A percentile compares a stretch with the other conserved stretches of the same genome.
phyloP scores from a whole-genome alignment of 2,329 filamentous ascomycete genomes.

The Berkeleyomyces rouxiae region DNA sequence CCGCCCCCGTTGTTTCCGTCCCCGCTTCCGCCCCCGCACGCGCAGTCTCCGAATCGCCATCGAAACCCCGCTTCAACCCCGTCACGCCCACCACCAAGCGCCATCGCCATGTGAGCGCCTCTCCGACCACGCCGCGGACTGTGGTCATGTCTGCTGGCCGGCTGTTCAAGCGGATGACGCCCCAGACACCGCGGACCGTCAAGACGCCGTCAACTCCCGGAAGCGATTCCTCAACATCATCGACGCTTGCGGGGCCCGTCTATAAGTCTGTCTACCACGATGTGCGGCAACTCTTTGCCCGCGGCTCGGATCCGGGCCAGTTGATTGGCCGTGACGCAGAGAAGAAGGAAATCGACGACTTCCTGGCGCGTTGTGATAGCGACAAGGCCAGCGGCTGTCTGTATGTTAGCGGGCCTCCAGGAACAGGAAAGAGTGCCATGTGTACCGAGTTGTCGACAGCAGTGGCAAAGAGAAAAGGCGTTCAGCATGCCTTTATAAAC shows the following conservation, averaged over 20 bases:
- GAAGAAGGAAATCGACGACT: constrained; percentile 46
- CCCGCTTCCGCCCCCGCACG: not conserved
- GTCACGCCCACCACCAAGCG: constrained; percentile 59
- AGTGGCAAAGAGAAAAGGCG: constrained; percentile 31
- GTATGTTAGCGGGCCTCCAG: constrained; percentile 89
- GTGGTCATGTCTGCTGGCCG: constrained; percentile 62
- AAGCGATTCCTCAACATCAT: not conserved
- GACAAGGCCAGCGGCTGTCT: constrained; percentile 58
- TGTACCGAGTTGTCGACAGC: constrained; percentile 60
- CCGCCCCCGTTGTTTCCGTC: not conserved
- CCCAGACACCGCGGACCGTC: constrained; percentile 42
- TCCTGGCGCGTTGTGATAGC: constrained; percentile 48
- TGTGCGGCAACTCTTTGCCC: constrained; percentile 73
- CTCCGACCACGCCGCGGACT: constrained; percentile 67
- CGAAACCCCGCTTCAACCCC: constrained; percentile 21
- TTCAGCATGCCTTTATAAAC: constrained; percentile 71
- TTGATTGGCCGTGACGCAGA: constrained; percentile 63
- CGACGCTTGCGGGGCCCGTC: not conserved
- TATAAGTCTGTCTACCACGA: constrained; percentile 59
- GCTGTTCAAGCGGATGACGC: constrained; percentile 61
- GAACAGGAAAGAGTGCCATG: constrained; percentile 93
- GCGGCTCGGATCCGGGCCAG: constrained; percentile 56
- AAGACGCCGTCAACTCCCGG: constrained; percentile 5
- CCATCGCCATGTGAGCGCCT: constrained; percentile 61
- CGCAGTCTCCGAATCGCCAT: constrained; percentile 5